Evolutionary conservation across 345 rosid genomes (phyloP), one percentile per base, ranked within the genome.

Genomic region (Eucalyptus tenuipes): DNA sequence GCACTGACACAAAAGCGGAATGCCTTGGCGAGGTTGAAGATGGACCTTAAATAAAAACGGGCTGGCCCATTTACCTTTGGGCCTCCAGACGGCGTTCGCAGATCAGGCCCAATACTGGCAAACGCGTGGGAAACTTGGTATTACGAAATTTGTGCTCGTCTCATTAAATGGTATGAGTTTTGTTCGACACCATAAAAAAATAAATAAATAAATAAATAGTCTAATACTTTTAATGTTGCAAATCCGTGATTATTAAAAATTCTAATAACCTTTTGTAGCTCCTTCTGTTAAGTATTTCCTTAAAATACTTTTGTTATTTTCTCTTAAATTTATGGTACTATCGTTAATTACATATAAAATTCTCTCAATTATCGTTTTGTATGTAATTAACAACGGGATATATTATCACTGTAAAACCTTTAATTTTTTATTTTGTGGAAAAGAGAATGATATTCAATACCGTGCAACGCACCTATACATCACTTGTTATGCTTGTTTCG

Each of bases 401-500:
- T n/a, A 7, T 7, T 64, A 64, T 64, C 17, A 64, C 2, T 55
- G 27, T 0, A 55, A 55, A 55, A 24, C 29, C 61, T 55, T 24
- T 24, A 13, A 22, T 55, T 55, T 4, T 24, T 55, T 22, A 55
- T 55, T 55, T 24, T 55, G 29, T 24, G 29, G 13, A 22, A 55
- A 55, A 24, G 27, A 55, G 13, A 1, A 59, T 25, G n/a, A 5
- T 24, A 59, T 59, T 55, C 66, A 59, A 59, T 3, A 10, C 15
- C 2, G 4, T 25, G n/a, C 64, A 3, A 59, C 4, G 2, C 66
- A 11, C 13, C 6, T 25, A 27, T 3, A 11, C 0, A 0, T 59
- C 31, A 27, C 31, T 27, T 1, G 0, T 59, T 27, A 25, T 12
- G 66, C 66, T 59, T 12, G 31, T 27, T 59, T 59, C 0, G 7